Conservation (phyloP, 768 basidiomycete genomes). For the Cyclocybe cylindracea region DNA sequence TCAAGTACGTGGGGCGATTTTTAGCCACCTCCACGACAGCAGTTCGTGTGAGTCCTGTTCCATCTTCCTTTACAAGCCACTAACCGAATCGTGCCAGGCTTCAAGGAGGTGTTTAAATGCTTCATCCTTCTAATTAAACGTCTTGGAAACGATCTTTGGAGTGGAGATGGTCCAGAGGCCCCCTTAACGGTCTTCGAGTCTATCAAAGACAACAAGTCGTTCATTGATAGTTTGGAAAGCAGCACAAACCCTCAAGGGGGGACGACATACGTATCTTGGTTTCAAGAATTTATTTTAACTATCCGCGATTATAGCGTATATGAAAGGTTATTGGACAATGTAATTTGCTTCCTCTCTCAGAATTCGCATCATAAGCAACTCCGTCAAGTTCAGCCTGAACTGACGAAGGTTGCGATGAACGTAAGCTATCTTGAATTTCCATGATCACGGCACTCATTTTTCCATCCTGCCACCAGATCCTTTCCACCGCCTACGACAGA, state of each 20-base stretch:
- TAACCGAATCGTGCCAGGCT: slow-evolving; percentile 42
- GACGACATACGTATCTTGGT: slow-evolving; percentile 63
- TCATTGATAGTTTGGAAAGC: slow-evolving; percentile 44
- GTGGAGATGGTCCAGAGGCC: slow-evolving; percentile 65
- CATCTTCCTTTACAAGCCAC: slow-evolving; percentile 43
- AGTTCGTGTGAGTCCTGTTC: slow-evolving; percentile 14
- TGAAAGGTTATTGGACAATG: slow-evolving; percentile 70
- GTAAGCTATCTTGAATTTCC: slow-evolving; percentile 44
- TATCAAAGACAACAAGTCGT: slow-evolving; percentile 76
- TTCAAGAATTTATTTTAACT: slow-evolving; percentile 62
- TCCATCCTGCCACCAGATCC: slow-evolving; percentile 23
- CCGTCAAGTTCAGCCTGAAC: slow-evolving; percentile 53
- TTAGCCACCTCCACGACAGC: slow-evolving; percentile 42
- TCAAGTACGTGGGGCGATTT: slow-evolving; percentile 55
- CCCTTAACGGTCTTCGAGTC: slow-evolving; percentile 80
- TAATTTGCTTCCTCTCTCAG: slow-evolving; percentile 75
- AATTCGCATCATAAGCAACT: slow-evolving; percentile 82
- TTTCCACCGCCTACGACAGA: slow-evolving; percentile 4
- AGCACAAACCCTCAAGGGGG: slow-evolving; percentile 29
- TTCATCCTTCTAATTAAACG: slow-evolving; percentile 64
- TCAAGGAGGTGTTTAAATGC: slow-evolving; percentile 56
- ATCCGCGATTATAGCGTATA: slow-evolving; percentile 48
- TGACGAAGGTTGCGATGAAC: slow-evolving; percentile 59
- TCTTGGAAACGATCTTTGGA: slow-evolving; percentile 63
- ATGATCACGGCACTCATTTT: neutral